These are phyloP conservation scores for Trametes hirsuta DNA, from an alignment of 1,284 basidiomycete genomes.

Conservation along the genomic window DNA sequence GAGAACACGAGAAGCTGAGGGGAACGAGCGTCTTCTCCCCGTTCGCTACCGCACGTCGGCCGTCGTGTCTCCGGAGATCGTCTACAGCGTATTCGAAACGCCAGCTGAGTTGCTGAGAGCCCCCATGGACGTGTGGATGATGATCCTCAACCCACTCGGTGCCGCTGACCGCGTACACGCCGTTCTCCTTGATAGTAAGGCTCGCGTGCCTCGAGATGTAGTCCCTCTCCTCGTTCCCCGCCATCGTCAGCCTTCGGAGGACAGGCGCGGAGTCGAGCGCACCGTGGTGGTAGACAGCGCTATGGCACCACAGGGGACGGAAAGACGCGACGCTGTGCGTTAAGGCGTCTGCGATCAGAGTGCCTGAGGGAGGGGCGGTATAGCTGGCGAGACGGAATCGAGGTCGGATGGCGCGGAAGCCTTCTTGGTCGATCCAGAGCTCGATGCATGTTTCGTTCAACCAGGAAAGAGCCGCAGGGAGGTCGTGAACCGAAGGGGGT, in stretches of 20 bases:
- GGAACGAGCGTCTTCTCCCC: constrained; percentile 76
- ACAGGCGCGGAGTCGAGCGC: constrained; percentile 69
- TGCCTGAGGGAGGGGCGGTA: constrained; percentile 28
- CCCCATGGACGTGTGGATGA: constrained; percentile 27
- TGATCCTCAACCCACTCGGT: constrained; percentile 47
- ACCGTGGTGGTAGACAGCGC: constrained; percentile 72
- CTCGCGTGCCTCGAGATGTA: constrained; percentile 74
- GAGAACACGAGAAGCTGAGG: constrained; percentile 73
- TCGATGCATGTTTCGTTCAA: constrained; percentile 58
- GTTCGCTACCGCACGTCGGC: constrained; percentile 46
- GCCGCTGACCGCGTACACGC: constrained; percentile 74
- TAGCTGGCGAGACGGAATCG: constrained; percentile 62
- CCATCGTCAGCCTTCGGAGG: constrained; percentile 65
- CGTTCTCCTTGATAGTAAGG: constrained; percentile 65
- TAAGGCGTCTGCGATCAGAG: constrained; percentile 35
- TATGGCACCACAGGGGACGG: constrained; percentile 56
- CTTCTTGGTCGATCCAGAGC: constrained; percentile 80
- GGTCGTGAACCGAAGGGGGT: constrained; percentile 8
- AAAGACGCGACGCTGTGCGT: constrained; percentile 59
- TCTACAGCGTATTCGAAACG: constrained; percentile 77
- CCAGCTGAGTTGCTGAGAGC: constrained; percentile 59
- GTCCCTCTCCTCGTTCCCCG: constrained; percentile 67
- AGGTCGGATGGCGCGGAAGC: constrained; percentile 64
- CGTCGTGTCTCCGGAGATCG: constrained; percentile 1
- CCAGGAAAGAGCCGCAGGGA: constrained; percentile 44